These are phyloP conservation scores for Pyrenopolyporus hunteri DNA, from an alignment of 495 filamentous ascomycete genomes.

Conservation along the genomic window DNA sequence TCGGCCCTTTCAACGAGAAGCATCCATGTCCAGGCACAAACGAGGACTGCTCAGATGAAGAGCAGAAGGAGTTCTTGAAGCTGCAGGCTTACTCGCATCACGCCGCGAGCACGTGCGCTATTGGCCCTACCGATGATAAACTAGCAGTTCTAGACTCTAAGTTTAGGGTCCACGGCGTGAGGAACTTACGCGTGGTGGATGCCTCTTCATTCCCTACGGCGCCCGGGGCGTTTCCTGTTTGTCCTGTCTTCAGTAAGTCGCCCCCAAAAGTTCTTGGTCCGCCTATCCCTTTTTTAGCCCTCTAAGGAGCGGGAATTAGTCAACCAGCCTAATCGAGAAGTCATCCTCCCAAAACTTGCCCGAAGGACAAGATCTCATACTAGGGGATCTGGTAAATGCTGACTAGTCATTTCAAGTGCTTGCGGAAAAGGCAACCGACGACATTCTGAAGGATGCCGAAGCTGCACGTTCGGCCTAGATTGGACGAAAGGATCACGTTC, in stretches of 20 bases:
- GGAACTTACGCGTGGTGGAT: slow-evolving; percentile 61
- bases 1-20: slow-evolving; percentile 48
- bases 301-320: too few relatives aligned
- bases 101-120: slow-evolving; percentile 54
- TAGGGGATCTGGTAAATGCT: neutral
- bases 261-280: neutral
- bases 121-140: slow-evolving; percentile 54
- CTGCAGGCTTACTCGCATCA: slow-evolving; percentile 59
- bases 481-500: too few relatives aligned
- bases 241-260: slow-evolving; percentile 59
- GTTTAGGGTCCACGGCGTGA: slow-evolving; percentile 57
- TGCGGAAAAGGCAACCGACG: slow-evolving; percentile 1
- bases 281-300: neutral
- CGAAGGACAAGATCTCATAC: too few relatives aligned
- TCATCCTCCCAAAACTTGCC: too few relatives aligned
- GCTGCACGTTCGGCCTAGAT: too few relatives aligned
- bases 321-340: too few relatives aligned
- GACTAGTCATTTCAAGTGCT: neutral
- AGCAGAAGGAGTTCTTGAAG: slow-evolving; percentile 53
- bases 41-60: slow-evolving; percentile 47
- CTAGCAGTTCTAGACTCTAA: slow-evolving; percentile 59
- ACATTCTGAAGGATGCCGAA: neutral
- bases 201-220: slow-evolving; percentile 58
- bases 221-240: slow-evolving; percentile 65
- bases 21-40: slow-evolving; percentile 50